Conservation (phyloP, 805 yeast genomes). For the Tetrapisispora fleetii region DNA sequence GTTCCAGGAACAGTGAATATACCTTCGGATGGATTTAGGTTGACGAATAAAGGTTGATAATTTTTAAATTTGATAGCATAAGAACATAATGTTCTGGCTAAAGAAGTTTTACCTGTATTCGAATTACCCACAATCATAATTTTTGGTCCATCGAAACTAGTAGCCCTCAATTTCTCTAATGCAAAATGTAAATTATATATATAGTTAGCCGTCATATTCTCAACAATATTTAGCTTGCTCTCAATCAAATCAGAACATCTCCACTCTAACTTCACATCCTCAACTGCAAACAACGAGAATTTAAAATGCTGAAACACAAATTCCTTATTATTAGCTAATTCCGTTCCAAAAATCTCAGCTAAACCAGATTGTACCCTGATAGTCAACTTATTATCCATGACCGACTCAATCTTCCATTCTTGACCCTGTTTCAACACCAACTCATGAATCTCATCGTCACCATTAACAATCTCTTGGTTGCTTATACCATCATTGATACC, state of each 20-base stretch:
- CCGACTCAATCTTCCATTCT: constrained; percentile 29
- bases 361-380: constrained; percentile 46
- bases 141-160: constrained; percentile 29
- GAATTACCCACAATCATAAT: constrained; percentile 66
- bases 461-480: constrained; percentile 11
- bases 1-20: constrained; percentile 76
- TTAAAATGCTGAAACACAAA: constrained; percentile 48
- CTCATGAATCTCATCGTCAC: constrained; percentile 12
- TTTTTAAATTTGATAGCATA: constrained; percentile 67
- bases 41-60: constrained; percentile 60
- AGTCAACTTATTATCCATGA: constrained; percentile 32
- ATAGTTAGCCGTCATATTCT: constrained; percentile 63
- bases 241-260: constrained; percentile 25
- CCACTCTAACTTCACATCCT: constrained; percentile 55
- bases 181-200: constrained; percentile 69
- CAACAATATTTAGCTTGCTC: constrained; percentile 34
- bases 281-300: constrained; percentile 47
- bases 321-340: constrained; percentile 62
- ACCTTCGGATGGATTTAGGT: constrained; percentile 66
- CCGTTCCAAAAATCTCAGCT: constrained; percentile 91
- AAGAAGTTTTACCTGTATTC: constrained; percentile 69
- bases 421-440: constrained; percentile 16
- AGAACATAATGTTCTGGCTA: constrained; percentile 57
- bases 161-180: constrained; percentile 45
- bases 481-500: constrained; percentile 3